phyloP scores from a whole-genome alignment of 768 basidiomycete genomes.

The Trametes meyenii region DNA sequence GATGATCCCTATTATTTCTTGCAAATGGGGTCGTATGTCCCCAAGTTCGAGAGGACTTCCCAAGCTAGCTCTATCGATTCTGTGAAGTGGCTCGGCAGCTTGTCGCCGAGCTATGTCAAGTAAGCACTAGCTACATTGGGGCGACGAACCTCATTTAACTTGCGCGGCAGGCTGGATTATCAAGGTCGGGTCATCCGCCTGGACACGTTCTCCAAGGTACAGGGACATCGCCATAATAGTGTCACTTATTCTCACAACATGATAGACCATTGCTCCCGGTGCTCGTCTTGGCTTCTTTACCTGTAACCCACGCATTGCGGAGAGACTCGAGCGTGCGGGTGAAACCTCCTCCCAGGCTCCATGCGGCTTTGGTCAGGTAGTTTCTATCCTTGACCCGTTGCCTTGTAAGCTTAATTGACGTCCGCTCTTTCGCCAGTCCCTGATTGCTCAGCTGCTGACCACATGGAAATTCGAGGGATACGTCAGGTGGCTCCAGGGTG shows the following conservation, averaged over 20 bases:
- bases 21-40: slow-evolving; percentile 59
- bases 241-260: slow-evolving; percentile 1
- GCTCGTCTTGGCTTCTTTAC: slow-evolving; percentile 81
- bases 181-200: slow-evolving; percentile 84
- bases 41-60: slow-evolving; percentile 40
- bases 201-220: slow-evolving; percentile 78
- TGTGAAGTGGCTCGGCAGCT: slow-evolving; percentile 50
- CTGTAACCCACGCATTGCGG: slow-evolving; percentile 73
- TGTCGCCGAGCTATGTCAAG: slow-evolving; percentile 67
- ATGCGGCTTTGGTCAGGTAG: slow-evolving; percentile 70
- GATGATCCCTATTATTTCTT: slow-evolving; percentile 86
- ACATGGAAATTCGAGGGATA: slow-evolving; percentile 76
- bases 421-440: slow-evolving; percentile 35
- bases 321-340: slow-evolving; percentile 67
- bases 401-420: neutral
- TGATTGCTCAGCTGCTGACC: slow-evolving; percentile 62
- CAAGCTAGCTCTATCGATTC: slow-evolving; percentile 28
- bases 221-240: neutral
- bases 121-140: slow-evolving; percentile 28
- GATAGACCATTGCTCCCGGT: slow-evolving; percentile 76
- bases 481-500: slow-evolving; percentile 76
- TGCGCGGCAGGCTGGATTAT: slow-evolving; percentile 56
- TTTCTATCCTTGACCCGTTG: too few relatives aligned
- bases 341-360: slow-evolving; percentile 74
- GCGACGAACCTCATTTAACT: neutral